These are phyloP conservation scores for Phytophthora lateralis DNA, from an alignment of 352 stramenopile species.

Conservation along the genomic window DNA sequence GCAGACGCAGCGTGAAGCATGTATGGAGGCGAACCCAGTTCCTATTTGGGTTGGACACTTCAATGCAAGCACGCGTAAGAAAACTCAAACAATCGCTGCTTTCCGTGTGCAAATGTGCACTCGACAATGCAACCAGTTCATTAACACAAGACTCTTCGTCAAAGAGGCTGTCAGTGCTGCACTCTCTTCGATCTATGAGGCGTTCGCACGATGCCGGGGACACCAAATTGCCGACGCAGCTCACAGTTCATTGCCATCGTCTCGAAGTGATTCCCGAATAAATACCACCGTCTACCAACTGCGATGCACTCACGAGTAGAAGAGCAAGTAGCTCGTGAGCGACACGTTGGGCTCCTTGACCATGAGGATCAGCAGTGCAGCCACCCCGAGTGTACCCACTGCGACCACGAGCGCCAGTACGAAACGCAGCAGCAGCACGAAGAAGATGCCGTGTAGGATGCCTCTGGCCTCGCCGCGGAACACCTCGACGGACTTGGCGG, in stretches of 20 bases:
- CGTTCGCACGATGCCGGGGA: background rate
- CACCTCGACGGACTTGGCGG: slow-evolving; percentile 58
- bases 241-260: background rate
- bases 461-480: slow-evolving; percentile 62
- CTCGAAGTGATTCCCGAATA: slow-evolving; percentile 31
- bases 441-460: slow-evolving; percentile 68
- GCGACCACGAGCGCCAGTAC: slow-evolving; percentile 46
- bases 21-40: too few species aligned
- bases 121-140: background rate
- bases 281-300: slow-evolving; percentile 19
- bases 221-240: background rate
- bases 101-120: too few species aligned
- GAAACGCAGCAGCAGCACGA: slow-evolving; percentile 62
- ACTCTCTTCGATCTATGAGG: background rate
- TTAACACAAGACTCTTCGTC: background rate
- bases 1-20: too few species aligned
- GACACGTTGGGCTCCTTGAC: slow-evolving; percentile 39
- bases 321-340: slow-evolving; percentile 40
- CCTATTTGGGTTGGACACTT: too few species aligned
- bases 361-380: slow-evolving; percentile 43
- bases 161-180: background rate
- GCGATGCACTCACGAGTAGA: slow-evolving; percentile 34
- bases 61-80: too few species aligned
- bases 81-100: too few species aligned
- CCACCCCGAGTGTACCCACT: slow-evolving; percentile 37